Evolutionary conservation across 2,329 filamentous ascomycete genomes (phyloP).

Genomic region (Teratosphaeria destructans): DNA sequence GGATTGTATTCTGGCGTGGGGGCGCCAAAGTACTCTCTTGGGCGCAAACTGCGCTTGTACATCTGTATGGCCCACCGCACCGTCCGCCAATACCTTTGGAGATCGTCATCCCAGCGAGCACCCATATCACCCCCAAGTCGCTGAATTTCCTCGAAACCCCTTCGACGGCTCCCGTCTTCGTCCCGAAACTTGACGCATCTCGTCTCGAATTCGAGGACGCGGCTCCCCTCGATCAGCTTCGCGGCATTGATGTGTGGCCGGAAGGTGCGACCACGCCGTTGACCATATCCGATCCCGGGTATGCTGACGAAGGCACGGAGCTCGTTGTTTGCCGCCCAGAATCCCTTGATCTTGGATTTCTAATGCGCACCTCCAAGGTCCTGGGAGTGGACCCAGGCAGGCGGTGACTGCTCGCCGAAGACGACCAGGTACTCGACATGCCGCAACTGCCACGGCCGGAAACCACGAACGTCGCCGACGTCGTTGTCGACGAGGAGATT

Average conservation of each 20-base stretch:
- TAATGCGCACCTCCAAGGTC: not conserved
- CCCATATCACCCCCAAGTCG: not conserved
- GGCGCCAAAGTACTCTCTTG: not conserved
- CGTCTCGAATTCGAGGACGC: not conserved
- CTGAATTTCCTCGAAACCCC: not conserved
- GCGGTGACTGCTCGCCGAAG: not conserved
- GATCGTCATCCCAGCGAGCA: not conserved
- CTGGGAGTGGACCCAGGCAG: not conserved
- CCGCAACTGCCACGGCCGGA: not conserved
- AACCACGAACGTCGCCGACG: not conserved
- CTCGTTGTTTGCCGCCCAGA: not conserved
- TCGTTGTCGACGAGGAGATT: not conserved
- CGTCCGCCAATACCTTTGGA: not conserved
- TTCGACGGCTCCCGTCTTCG: not conserved
- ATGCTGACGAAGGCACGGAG: not conserved
- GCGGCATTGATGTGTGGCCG: not conserved
- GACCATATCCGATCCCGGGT: not conserved
- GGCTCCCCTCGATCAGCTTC: not conserved
- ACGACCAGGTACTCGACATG: not conserved
- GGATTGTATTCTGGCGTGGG: not conserved
- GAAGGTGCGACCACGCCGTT: not conserved
- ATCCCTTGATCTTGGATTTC: not conserved
- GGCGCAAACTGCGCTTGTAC: not conserved
- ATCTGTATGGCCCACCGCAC: not conserved
- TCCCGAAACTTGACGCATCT: not conserved